Evolutionary conservation across 768 basidiomycete genomes (phyloP), one percentile per base, ranked within the genome.

Genomic region (Scleroderma bovista): DNA sequence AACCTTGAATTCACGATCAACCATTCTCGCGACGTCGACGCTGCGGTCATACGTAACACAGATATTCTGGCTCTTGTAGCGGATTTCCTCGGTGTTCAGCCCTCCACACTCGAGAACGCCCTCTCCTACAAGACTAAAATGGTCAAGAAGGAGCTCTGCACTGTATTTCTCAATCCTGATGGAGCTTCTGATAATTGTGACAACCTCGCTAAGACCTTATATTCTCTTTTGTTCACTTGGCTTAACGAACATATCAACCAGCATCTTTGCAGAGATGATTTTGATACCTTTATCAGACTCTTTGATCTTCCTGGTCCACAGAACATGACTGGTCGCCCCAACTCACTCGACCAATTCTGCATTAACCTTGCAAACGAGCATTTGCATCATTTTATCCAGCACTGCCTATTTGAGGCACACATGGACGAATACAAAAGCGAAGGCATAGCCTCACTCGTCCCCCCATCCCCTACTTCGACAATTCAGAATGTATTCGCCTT

Each of bases 121-220:
- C 73, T 99, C 37, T 89, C 92, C 0, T 95, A 93, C 79, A 89
- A 86, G 71, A 93, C 91, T 1, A 90, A 89, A 66, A 96, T n/a
- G n/a, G n/a, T n/a, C n/a, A n/a, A n/a, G n/a, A n/a, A 93, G 71
- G 94, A 98, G 69, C 75, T 96, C n/a, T 96, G 93, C 67, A 96
- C 93, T 0, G 85, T 96, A 23, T 96, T 98, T 72, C 79, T 98
- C 40, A 94, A 98, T 63, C 84, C 89, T 0, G 94, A 98, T 62
- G 90, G 89, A 47, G 92, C 95, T 2, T 85, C 90, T 0, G 86
- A 88, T 60, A 96, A 97, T 57, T 75, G 94, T 40, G 94, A 98
- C 61, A 92, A 95, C 65, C 83, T 99, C 33, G 90, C 94, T 17
- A 87, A 93, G 65, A 88, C 90, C 0, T 77, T 98, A 0, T 98